Base-by-base conservation (phyloP, 441 rosid species). In the Populus hybrid region DNA sequence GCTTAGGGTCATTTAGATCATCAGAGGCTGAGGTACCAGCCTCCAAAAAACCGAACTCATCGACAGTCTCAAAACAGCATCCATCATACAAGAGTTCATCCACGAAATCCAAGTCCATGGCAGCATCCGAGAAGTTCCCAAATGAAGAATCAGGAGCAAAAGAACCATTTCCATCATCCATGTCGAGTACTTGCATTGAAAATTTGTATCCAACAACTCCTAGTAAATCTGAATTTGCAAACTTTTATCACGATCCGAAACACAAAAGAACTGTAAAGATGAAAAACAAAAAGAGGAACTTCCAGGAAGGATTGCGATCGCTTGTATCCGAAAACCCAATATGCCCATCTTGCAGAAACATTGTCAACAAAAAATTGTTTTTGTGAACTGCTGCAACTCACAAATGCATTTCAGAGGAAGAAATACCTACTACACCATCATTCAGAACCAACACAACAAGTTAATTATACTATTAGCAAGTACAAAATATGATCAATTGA, bases 71-170 rank as follows among this genome's bases (percentile, higher is more conserved):
- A 38, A 93, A 73, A 94, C 95, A 92, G 86, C 96, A 92, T 63
- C 99, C 95, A 79, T 92, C 95, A 73, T 84, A 83, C 86, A 93
- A 89, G 79, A 93, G 93, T 80, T 95, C 91, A 80, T 95, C 95
- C 94, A 95, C 87, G 78, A 91, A 90, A 84, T 92, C 97, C 87
- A 95, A 85, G 87, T 95, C 98, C 93, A 92, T 86, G 79, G 90
- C 88, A 61, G 90, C 73, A 31, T 83, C 92, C 23, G 84, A 75
- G 76, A 88, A 83, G 78, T 74, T 83, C 72, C 85, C 88, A 71
- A 81, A 73, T 42, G 80, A 66, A 78, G 90, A 86, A 80, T 78
- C 82, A 18, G 90, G 90, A 2, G 31, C 31, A 29, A 29, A 29
- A 29, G 31, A 4, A 29, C 31, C 31, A 29, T 29, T 29, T 29